Evolutionary conservation across 306 rosid species (phyloP).

Genomic region (Quercus cerris): DNA sequence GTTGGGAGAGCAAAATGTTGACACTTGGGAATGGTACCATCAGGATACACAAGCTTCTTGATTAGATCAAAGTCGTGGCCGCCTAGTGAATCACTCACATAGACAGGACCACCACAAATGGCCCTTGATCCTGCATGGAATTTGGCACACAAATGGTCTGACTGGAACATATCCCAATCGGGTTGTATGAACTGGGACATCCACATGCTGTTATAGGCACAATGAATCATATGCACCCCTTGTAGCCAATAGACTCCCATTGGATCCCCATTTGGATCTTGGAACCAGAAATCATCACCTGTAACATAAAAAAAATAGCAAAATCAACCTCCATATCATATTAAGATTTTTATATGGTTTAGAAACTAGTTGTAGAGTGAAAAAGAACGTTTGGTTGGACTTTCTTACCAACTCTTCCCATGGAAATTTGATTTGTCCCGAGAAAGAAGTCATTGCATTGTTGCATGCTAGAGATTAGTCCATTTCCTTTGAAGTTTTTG

Average conservation of each 20-base stretch:
- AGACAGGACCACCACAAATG: slow-evolving; percentile 76
- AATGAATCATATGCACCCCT: slow-evolving; percentile 89
- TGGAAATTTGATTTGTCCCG: slow-evolving; percentile 64
- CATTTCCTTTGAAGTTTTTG: slow-evolving; percentile 74
- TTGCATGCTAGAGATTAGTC: slow-evolving; percentile 87
- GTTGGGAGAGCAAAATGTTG: slow-evolving; percentile 77
- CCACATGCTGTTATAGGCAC: slow-evolving; percentile 94
- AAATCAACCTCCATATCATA: not conserved
- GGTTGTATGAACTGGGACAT: slow-evolving; percentile 89
- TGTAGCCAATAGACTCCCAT: slow-evolving; percentile 86
- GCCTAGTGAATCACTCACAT: slow-evolving; percentile 71
- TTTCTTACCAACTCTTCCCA: slow-evolving; percentile 75
- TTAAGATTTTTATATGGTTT: not conserved
- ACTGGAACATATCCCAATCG: slow-evolving; percentile 98
- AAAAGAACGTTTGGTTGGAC: not conserved
- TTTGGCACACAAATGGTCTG: slow-evolving; percentile 75
- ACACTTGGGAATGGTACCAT: slow-evolving; percentile 77
- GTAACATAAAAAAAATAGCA: not conserved
- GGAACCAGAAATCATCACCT: slow-evolving; percentile 98
- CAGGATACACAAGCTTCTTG: slow-evolving; percentile 74
- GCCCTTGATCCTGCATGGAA: slow-evolving; percentile 90
- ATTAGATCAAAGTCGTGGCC: slow-evolving; percentile 74
- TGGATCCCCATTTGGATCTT: slow-evolving; percentile 86
- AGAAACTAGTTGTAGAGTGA: not conserved
- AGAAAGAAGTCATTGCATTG: slow-evolving; percentile 96